Evolutionary conservation across 108 stramenopile species (phyloP).

Genomic region (Chaetoceros muelleri): DNA sequence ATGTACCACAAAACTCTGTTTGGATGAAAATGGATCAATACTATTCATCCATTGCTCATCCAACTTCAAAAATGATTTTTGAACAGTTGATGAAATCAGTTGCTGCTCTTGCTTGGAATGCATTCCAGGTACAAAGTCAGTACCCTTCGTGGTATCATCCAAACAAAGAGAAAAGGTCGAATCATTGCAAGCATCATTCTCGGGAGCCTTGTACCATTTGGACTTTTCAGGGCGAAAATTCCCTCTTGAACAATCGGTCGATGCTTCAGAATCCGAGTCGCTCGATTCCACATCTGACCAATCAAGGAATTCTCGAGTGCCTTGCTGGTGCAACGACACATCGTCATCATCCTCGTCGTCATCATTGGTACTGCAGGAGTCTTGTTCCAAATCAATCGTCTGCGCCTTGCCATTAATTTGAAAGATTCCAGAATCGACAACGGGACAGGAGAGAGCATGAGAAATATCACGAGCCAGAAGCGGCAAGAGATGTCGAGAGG

Average conservation of each 20-base stretch:
- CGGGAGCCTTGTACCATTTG: too few species aligned
- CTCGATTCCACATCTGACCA: neutral
- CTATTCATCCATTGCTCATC: constrained; percentile 87
- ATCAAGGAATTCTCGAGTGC: neutral
- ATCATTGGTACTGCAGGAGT: neutral
- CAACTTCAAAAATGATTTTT: constrained; percentile 64
- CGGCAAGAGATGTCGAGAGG: constrained; percentile 58
- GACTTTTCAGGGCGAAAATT: neutral
- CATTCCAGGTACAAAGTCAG: constrained; percentile 48
- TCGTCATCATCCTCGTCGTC: constrained; percentile 2
- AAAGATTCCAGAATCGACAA: constrained; percentile 68
- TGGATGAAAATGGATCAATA: constrained; percentile 66
- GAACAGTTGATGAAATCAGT: constrained; percentile 56
- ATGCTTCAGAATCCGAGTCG: neutral
- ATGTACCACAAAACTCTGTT: constrained; percentile 68
- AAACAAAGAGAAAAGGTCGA: too few species aligned
- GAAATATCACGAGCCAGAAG: constrained; percentile 62
- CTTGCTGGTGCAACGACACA: neutral
- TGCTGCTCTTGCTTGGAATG: constrained; percentile 61
- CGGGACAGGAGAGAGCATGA: constrained; percentile 53
- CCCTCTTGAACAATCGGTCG: neutral
- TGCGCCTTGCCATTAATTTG: constrained; percentile 54
- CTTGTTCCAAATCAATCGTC: neutral
- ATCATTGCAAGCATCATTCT: too few species aligned
- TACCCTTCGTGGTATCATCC: too few species aligned